These are phyloP conservation scores for Populus trichocarpa DNA, from an alignment of 441 rosid genomes.

Conservation along the genomic window DNA sequence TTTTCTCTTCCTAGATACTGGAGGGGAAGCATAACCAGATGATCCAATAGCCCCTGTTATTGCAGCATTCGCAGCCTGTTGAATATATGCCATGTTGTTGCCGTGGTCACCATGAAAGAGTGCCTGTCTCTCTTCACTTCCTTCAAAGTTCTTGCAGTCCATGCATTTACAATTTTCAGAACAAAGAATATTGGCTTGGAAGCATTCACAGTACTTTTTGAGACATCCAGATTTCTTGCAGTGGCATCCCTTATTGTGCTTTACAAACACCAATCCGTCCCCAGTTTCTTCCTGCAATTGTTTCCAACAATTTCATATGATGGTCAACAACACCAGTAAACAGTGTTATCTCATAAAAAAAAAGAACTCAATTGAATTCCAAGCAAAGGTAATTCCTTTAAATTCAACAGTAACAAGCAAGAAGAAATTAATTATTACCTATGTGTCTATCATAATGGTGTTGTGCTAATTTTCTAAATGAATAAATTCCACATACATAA, in stretches of 20 bases:
- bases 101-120: constrained; percentile 65
- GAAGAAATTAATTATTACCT: background rate
- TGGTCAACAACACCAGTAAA: background rate
- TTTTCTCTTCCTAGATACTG: constrained; percentile 76
- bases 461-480: background rate
- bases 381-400: background rate
- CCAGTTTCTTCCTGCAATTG: constrained; percentile 61
- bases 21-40: constrained; percentile 73
- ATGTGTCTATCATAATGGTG: background rate
- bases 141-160: constrained; percentile 34
- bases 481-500: background rate
- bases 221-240: constrained; percentile 96
- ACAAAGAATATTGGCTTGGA: constrained; percentile 83
- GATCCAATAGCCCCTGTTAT: constrained; percentile 75
- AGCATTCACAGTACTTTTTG: constrained; percentile 96
- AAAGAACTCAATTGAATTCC: background rate
- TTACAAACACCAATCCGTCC: constrained; percentile 51
- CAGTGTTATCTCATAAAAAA: background rate
- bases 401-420: background rate
- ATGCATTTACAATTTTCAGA: constrained; percentile 89
- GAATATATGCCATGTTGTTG: constrained; percentile 58
- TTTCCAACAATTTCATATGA: constrained; percentile 7
- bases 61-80: constrained; percentile 94
- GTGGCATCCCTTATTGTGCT: constrained; percentile 94
- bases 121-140: constrained; percentile 79